phyloP scores from a whole-genome alignment of 345 rosid species.

The Murraya paniculata region DNA sequence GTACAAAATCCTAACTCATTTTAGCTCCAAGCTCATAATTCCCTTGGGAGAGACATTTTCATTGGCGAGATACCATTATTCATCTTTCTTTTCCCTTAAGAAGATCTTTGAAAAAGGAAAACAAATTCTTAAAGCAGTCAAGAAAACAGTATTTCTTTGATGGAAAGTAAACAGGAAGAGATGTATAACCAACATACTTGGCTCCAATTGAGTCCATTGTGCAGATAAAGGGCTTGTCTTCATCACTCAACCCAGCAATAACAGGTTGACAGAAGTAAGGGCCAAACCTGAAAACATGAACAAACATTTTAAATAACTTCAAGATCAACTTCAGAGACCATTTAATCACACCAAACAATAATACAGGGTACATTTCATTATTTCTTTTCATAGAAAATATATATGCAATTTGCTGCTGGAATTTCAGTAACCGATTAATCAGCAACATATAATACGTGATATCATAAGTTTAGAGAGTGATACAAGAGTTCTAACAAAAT shows the following conservation, averaged over 20 bases:
- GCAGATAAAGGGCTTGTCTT: constrained; percentile 94
- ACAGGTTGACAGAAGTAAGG: constrained; percentile 98
- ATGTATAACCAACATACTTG: constrained; percentile 52
- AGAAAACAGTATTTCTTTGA: not conserved
- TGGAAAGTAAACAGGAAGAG: not conserved
- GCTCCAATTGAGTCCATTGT: constrained; percentile 99
- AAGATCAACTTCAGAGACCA: not conserved
- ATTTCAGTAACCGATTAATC: not conserved
- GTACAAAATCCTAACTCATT: not conserved
- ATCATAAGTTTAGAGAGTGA: not conserved
- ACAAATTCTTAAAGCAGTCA: not conserved
- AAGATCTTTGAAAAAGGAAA: not conserved
- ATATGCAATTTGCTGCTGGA: not conserved
- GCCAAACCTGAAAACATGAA: constrained; percentile 65
- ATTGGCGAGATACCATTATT: not conserved
- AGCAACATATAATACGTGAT: not conserved
- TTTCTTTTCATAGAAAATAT: not conserved
- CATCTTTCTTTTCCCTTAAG: not conserved
- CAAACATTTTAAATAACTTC: not conserved
- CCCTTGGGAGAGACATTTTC: not conserved
- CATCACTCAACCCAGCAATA: constrained; percentile 91
- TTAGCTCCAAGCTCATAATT: not conserved
- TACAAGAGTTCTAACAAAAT: not conserved
- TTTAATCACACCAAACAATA: not conserved
- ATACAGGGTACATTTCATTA: not conserved